Evolutionary conservation across 176 grass and related monocot species (phyloP), one percentile per base, ranked within the genome.

Genomic region (Microstegium vimineum): DNA sequence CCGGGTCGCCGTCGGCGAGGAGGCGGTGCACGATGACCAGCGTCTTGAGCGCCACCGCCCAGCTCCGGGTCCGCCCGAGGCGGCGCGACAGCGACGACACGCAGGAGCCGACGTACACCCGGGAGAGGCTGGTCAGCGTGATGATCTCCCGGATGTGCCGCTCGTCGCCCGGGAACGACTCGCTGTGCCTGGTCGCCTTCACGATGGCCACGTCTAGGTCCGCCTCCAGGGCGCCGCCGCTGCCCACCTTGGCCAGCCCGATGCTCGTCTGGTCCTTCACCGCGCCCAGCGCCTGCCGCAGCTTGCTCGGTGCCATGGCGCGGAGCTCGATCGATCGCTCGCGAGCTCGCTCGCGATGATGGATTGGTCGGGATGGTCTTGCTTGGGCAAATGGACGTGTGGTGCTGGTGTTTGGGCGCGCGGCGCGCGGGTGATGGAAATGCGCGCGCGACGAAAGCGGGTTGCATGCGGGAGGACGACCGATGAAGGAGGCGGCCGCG

Each of bases 201-300:
- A 99, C 89, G 84, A 95, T 92, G 15, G 93, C 89, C 79, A 99
- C 93, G 73, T 95, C 96, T 6, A 95, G 81, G 16, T 95, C 91
- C 8, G 96, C 79, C 37, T 83, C 71, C 81, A 47, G 62, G 34
- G 87, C 49, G 25, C 79, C 79, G 81, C 73, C 63, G 81, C 87
- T 80, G 15, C 79, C 84, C 28, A 95, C 89, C 80, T 90, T 95
- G 63, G 91, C 93, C 1, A 99, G 81, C 0, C 96, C 87, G 79
- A 95, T 95, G 89, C 93, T 99, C 74, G 93, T 95, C 73, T 87
- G 85, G 73, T 99, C 96, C 91, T 99, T 99, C 62, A 99, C 91
- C 18, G 89, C 91, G 22, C 91, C 96, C 34, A 99, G 80, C 80
- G 91, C 96, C 85, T 82, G 88, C 0, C 93, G 87, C 33, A 99